Evolutionary conservation across 2,329 filamentous ascomycete species (phyloP).

Genomic region (Cyphellophora attinorum): DNA sequence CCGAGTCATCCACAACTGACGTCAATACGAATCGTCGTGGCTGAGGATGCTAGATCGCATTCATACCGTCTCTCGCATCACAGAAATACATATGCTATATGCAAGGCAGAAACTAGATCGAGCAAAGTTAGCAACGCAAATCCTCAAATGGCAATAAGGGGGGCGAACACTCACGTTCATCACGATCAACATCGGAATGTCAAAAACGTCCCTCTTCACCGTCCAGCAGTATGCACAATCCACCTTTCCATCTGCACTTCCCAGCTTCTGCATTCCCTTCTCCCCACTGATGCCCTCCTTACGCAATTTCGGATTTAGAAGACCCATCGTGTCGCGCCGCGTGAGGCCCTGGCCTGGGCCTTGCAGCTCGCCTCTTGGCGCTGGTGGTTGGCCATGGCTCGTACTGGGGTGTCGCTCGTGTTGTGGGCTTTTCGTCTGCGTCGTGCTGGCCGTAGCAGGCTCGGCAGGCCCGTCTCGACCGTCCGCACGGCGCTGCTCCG

Average conservation of each 20-base stretch:
- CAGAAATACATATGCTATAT: no score
- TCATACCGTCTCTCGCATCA: no score
- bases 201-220: slow-evolving; percentile 92
- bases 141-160: no score
- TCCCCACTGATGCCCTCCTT: slow-evolving; percentile 38
- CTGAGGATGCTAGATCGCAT: no score
- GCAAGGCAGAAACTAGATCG: no score
- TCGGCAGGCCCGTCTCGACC: slow-evolving; percentile 24
- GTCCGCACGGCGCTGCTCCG: slow-evolving; percentile 33
- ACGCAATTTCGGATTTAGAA: slow-evolving; percentile 18
- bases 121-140: no score
- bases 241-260: slow-evolving; percentile 75
- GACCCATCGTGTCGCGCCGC: slow-evolving; percentile 7
- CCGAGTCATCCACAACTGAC: no score
- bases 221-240: slow-evolving; percentile 96
- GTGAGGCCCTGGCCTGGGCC: slow-evolving; percentile 1
- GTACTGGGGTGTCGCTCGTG: no score
- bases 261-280: slow-evolving; percentile 69
- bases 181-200: slow-evolving; percentile 96
- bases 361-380: background rate
- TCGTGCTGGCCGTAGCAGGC: slow-evolving; percentile 8
- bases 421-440: background rate
- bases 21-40: no score
- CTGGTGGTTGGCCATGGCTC: no score
- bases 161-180: slow-evolving; percentile 98